These are phyloP conservation scores for Erysimum pusillum DNA, from an alignment of 441 rosid genomes.

Conservation along the genomic window DNA sequence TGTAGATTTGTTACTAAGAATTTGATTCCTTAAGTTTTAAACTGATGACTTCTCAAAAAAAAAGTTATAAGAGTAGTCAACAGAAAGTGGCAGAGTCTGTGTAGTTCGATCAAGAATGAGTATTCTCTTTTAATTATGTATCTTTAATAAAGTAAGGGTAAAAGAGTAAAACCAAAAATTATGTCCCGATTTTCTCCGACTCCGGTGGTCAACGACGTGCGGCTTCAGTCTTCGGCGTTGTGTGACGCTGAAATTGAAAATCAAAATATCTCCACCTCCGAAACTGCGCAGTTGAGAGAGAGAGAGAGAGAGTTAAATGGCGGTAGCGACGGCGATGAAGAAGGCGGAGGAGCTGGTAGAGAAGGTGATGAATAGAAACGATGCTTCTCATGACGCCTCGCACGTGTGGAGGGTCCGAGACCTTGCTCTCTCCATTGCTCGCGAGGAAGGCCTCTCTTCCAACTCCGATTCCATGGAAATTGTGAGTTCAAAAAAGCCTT, in stretches of 20 bases:
- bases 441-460: slow-evolving; percentile 82
- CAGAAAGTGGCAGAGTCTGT: no score
- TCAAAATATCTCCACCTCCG: not conserved
- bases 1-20: not conserved
- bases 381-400: slow-evolving; percentile 80
- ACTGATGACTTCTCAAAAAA: not conserved
- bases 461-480: slow-evolving; percentile 76
- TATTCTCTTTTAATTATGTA: not conserved
- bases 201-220: slow-evolving; percentile 2
- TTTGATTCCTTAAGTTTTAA: not conserved
- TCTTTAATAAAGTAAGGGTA: not conserved
- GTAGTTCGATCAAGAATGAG: no score
- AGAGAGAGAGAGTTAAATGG: slow-evolving; percentile 27
- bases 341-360: slow-evolving; percentile 74
- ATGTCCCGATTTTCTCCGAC: not conserved
- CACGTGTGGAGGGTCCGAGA: slow-evolving; percentile 87
- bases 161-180: not conserved
- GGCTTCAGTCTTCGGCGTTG: not conserved
- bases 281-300: not conserved
- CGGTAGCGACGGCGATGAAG: slow-evolving; percentile 32
- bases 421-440: slow-evolving; percentile 81
- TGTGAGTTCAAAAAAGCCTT: slow-evolving; percentile 42
- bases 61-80: no score
- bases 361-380: slow-evolving; percentile 74
- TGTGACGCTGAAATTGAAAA: not conserved